These are phyloP conservation scores for Hypoxylon perforatum DNA, from an alignment of 495 filamentous ascomycete genomes.

Conservation along the genomic window DNA sequence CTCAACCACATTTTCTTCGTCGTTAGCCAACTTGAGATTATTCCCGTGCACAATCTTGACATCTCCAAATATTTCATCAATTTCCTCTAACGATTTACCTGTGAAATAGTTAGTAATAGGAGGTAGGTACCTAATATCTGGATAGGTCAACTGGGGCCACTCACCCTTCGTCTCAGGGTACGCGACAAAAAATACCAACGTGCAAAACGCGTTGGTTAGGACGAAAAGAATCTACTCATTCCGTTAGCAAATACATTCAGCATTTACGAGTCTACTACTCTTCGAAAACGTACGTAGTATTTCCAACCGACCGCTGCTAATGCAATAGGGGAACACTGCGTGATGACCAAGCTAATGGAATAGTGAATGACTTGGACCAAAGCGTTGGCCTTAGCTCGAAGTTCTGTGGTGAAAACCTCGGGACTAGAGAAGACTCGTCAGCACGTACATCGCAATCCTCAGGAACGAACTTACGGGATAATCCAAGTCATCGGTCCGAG, in stretches of 20 bases:
- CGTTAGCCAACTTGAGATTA: constrained; percentile 3
- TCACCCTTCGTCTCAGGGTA: constrained; percentile 65
- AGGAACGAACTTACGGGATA: constrained; percentile 49
- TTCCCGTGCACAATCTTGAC: constrained; percentile 20
- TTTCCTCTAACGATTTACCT: constrained; percentile 63
- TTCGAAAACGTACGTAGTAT: constrained; percentile 52
- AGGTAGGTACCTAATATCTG: too few relatives aligned
- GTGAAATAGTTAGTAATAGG: constrained; percentile 4
- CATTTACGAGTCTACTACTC: not conserved
- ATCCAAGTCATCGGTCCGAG: constrained; percentile 67
- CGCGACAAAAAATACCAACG: constrained; percentile 56
- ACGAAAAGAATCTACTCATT: constrained; percentile 58
- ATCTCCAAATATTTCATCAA: constrained; percentile 59
- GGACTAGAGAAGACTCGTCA: constrained; percentile 39
- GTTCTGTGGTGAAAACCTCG: constrained; percentile 68
- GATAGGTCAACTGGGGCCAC: not conserved
- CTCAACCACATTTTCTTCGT: constrained; percentile 22
- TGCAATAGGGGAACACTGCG: constrained; percentile 66
- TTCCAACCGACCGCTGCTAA: constrained; percentile 58
- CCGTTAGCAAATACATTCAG: not conserved
- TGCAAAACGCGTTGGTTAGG: constrained; percentile 61
- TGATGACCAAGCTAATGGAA: constrained; percentile 65
- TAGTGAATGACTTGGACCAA: constrained; percentile 66
- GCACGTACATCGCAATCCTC: not conserved
- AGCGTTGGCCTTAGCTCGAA: constrained; percentile 64